Percentiles rank a stretch among this genome's conserved stretches.
Evolutionary conservation across 2,329 filamentous ascomycete species (phyloP).

Genomic region (Aspergillus terreus): DNA sequence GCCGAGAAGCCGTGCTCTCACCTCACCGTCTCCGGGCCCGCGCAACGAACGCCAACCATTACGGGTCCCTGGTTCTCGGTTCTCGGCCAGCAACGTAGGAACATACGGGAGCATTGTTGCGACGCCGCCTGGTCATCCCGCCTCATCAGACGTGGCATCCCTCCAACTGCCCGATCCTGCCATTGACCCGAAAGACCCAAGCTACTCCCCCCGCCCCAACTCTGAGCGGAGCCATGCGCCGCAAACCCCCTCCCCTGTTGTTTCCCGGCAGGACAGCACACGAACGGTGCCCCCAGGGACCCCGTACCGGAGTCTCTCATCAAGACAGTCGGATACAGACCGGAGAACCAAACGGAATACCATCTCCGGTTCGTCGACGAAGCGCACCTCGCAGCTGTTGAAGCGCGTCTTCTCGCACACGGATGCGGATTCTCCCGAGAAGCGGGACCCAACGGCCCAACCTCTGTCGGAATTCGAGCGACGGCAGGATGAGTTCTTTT

Average conservation of each 20-base stretch:
- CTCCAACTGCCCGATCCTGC: slow-evolving; percentile 63
- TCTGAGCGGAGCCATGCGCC: slow-evolving; percentile 13
- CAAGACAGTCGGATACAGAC: slow-evolving; percentile 5
- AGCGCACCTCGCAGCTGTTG: slow-evolving; percentile 26
- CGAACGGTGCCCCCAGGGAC: slow-evolving; percentile 5
- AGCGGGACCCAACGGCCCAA: slow-evolving; percentile 52
- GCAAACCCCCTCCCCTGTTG: slow-evolving; percentile 23
- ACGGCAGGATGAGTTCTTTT: slow-evolving; percentile 79
- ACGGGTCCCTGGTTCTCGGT: slow-evolving; percentile 31
- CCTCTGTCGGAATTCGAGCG: slow-evolving; percentile 62
- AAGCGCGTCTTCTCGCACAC: slow-evolving; percentile 38
- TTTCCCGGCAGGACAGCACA: slow-evolving; percentile 16
- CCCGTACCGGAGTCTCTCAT: slow-evolving; percentile 7
- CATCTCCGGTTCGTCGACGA: slow-evolving; percentile 23
- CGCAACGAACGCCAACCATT: slow-evolving; percentile 37
- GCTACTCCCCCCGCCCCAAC: slow-evolving; percentile 7
- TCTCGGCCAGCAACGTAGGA: slow-evolving; percentile 35
- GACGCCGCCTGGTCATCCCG: slow-evolving; percentile 43
- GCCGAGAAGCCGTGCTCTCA: slow-evolving; percentile 18
- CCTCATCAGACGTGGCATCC: slow-evolving; percentile 42
- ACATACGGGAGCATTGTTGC: slow-evolving; percentile 64
- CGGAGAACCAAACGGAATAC: slow-evolving; percentile 18
- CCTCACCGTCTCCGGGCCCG: slow-evolving; percentile 33
- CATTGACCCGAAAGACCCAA: slow-evolving; percentile 41
- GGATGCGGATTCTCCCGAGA: slow-evolving; percentile 37